Evolutionary conservation across 1,284 basidiomycete species (phyloP).

Genomic region (Pascua guehoae): DNA sequence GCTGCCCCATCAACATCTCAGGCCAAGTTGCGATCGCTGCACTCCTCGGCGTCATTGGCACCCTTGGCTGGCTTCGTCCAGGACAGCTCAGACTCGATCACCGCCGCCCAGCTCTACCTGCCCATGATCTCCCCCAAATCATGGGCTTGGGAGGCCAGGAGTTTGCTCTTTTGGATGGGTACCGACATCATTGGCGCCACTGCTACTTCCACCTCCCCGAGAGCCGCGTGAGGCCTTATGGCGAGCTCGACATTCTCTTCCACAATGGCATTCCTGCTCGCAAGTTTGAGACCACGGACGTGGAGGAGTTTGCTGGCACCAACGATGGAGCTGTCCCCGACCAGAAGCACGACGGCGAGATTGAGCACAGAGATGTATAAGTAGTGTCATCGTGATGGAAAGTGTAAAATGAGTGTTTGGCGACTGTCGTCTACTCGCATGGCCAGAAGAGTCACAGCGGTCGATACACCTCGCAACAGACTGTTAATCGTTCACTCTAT

Average conservation of each 20-base stretch:
- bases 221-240: conserved; percentile 24
- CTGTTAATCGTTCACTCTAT: too few relatives aligned
- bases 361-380: not conserved
- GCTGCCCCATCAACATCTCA: conserved; percentile 51
- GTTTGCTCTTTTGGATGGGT: conserved; percentile 14
- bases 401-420: not conserved
- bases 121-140: conserved; percentile 43
- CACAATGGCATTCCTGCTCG: conserved; percentile 36
- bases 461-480: too few relatives aligned
- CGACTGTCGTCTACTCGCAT: too few relatives aligned
- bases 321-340: not conserved
- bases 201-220: conserved; percentile 24
- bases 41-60: conserved; percentile 5
- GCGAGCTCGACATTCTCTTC: conserved; percentile 42
- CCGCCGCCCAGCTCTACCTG: conserved; percentile 41
- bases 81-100: conserved; percentile 45
- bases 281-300: conserved; percentile 21
- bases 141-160: conserved; percentile 15
- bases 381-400: not conserved
- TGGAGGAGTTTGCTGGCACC: conserved; percentile 1
- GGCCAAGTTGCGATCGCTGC: conserved; percentile 4
- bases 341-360: not conserved
- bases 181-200: not conserved
- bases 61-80: conserved; percentile 16
- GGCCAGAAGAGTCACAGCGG: too few relatives aligned